Base-by-base conservation (phyloP, 192 early-diverging fungal species). In the Entophlyctis helioformis region DNA sequence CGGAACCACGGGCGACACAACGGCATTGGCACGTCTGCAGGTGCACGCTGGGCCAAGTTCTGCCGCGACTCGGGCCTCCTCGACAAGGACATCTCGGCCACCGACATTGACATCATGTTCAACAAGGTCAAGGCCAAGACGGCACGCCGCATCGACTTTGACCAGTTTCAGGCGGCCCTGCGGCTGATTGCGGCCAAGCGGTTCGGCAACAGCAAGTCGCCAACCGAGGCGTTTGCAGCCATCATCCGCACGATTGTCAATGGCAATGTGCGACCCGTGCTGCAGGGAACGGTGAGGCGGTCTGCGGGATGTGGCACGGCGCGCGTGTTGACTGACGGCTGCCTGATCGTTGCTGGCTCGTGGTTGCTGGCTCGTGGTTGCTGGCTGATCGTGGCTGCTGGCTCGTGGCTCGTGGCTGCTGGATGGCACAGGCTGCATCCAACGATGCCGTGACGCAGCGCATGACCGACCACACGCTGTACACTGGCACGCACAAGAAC, bases 71-170 rank as follows among this genome's bases (percentile, higher is more conserved):
- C 48, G 31, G 60, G 60, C 23, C 41, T 74, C 19, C 52, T 74
- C 22, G 70, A 66, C 40, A 55, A 54, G 33, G 36, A 34, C 16
- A 46, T 74, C 26, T 62, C 67, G 37, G 42, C 57, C 29, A 74
- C 65, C 13, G 71, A 74, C 42, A 55, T 63, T 48, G 71, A 74
- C 43, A 74, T 74, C 48, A 50, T 64, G 47, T 74, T 74, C 56
- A 62, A 63, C 53, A 70, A 74, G 44, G 62, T 68, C 45, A 74
- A 74, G 53, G 52, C 48, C 36, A 74, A 60, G 48, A 63, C 59
- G 5, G 58, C 53, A 28, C 56, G 71, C 23, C 57, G 59, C 31
- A 45, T 73, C 16, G 56, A 59, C 31, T 73, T 53, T 35, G 44
- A 48, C 26, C 44, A 55, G 13, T 73, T 73, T 46, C 32, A 53